A percentile compares a stretch with the other conserved stretches of the same genome.
These are phyloP conservation scores for Bremia lactucae DNA, from an alignment of 352 stramenopile species.

Conservation along the genomic window DNA sequence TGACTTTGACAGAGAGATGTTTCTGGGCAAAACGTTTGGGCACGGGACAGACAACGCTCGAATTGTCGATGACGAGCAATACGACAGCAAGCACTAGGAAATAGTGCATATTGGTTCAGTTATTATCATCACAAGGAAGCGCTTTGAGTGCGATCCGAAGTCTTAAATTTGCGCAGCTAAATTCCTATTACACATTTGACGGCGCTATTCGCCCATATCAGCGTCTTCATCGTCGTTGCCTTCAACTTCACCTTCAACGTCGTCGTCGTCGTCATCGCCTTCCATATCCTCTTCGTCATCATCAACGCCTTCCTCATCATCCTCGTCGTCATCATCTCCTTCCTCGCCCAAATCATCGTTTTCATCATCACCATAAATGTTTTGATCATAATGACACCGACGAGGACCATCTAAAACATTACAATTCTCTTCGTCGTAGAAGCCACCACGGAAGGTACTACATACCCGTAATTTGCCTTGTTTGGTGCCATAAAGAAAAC, in stretches of 20 bases:
- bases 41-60: constrained; percentile 51
- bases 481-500: constrained; percentile 97
- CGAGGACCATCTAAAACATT: constrained; percentile 64
- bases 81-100: constrained; percentile 1
- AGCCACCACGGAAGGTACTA: constrained; percentile 62
- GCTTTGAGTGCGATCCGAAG: constrained; percentile 8
- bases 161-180: constrained; percentile 17
- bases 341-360: constrained; percentile 39
- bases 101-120: neutral
- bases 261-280: constrained; percentile 22
- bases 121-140: constrained; percentile 18
- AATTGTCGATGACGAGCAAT: constrained; percentile 58
- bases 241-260: constrained; percentile 11
- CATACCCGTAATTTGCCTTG: constrained; percentile 90
- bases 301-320: constrained; percentile 20
- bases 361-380: constrained; percentile 36
- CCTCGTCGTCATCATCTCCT: constrained; percentile 33
- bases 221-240: constrained; percentile 27
- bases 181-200: constrained; percentile 22
- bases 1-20: constrained; percentile 79
- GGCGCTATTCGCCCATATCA: constrained; percentile 31
- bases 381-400: constrained; percentile 52
- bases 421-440: constrained; percentile 69
- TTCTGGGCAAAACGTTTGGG: constrained; percentile 71
- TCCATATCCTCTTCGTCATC: constrained; percentile 30